Percentiles rank a stretch among this genome's conserved stretches.
Conservation (phyloP, 805 yeast genomes). For the Schizosaccharomyces lindneri region DNA sequence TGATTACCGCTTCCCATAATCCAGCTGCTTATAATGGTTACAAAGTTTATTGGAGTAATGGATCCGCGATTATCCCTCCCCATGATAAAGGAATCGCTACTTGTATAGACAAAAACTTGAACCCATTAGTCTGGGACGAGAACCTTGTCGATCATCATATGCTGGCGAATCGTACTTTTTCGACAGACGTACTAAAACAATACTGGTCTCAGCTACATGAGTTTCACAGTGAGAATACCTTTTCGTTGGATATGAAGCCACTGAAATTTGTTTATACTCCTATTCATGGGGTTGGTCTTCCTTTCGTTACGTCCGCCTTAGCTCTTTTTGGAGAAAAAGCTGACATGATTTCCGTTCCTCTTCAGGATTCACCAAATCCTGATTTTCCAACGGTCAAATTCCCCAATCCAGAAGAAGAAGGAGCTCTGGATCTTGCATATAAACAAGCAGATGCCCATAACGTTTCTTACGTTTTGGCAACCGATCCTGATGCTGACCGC, state of each 20-base stretch:
- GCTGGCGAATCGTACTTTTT: neutral
- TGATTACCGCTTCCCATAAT: constrained; percentile 41
- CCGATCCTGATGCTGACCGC: constrained; percentile 93
- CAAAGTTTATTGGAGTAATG: constrained; percentile 77
- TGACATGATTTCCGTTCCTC: constrained; percentile 22
- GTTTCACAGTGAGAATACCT: neutral
- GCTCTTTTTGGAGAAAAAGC: constrained; percentile 16
- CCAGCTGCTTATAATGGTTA: constrained; percentile 64
- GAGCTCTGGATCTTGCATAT: constrained; percentile 60
- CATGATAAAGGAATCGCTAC: constrained; percentile 52
- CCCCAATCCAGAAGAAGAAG: constrained; percentile 91
- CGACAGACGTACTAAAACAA: neutral
- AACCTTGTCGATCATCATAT: constrained; percentile 3
- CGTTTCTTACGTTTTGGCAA: constrained; percentile 44
- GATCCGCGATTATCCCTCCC: constrained; percentile 90
- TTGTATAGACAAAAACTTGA: constrained; percentile 32
- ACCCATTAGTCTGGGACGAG: constrained; percentile 32
- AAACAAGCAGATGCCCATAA: constrained; percentile 28
- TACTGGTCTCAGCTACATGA: neutral
- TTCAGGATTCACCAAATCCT: constrained; percentile 62
- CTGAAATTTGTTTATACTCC: constrained; percentile 61
- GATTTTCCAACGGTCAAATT: constrained; percentile 62
- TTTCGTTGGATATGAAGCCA: constrained; percentile 6
- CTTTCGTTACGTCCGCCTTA: constrained; percentile 24
- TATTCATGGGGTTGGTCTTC: constrained; percentile 82